Percentiles rank a stretch among this genome's conserved stretches.
phyloP scores from a whole-genome alignment of 192 early-diverging fungal genomes.

The Entomortierella parvispora region DNA sequence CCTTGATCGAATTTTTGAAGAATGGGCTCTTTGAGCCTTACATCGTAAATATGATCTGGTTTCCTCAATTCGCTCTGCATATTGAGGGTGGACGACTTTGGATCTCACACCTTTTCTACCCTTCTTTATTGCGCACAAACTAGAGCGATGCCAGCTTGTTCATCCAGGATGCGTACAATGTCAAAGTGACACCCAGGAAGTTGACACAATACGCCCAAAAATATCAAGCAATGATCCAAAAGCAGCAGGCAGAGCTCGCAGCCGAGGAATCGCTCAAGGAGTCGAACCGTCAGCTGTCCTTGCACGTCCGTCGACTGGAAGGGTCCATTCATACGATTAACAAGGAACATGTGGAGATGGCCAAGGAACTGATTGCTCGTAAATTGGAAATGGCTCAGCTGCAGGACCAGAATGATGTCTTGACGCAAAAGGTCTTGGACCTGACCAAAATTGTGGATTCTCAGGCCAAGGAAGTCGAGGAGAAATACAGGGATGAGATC shows the following conservation, averaged over 20 bases:
- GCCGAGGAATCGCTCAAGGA: slow-evolving; percentile 68
- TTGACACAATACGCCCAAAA: slow-evolving; percentile 79
- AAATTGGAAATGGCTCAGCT: slow-evolving; percentile 67
- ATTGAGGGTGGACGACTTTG: too few species aligned
- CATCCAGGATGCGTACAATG: slow-evolving; percentile 82
- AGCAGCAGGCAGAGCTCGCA: slow-evolving; percentile 76
- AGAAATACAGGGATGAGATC: slow-evolving; percentile 74
- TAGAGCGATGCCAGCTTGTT: slow-evolving; percentile 77
- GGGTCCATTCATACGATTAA: slow-evolving; percentile 73
- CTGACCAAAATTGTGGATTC: slow-evolving; percentile 70
- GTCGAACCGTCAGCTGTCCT: slow-evolving; percentile 75
- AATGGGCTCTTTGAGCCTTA: slow-evolving; percentile 89
- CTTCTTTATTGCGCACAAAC: background rate
- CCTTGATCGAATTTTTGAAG: slow-evolving; percentile 88
- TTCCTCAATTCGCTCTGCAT: slow-evolving; percentile 12
- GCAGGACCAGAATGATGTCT: slow-evolving; percentile 66
- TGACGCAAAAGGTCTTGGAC: slow-evolving; percentile 65
- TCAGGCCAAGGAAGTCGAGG: slow-evolving; percentile 71
- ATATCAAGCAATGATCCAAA: slow-evolving; percentile 59
- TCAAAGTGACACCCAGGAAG: slow-evolving; percentile 75
- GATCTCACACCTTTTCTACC: background rate
- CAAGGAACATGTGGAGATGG: slow-evolving; percentile 78
- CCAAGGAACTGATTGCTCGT: slow-evolving; percentile 68
- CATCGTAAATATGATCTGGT: slow-evolving; percentile 63
- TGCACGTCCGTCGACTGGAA: slow-evolving; percentile 75